Base-by-base conservation (phyloP, 768 basidiomycete genomes). In the Hydnum rufescens region DNA sequence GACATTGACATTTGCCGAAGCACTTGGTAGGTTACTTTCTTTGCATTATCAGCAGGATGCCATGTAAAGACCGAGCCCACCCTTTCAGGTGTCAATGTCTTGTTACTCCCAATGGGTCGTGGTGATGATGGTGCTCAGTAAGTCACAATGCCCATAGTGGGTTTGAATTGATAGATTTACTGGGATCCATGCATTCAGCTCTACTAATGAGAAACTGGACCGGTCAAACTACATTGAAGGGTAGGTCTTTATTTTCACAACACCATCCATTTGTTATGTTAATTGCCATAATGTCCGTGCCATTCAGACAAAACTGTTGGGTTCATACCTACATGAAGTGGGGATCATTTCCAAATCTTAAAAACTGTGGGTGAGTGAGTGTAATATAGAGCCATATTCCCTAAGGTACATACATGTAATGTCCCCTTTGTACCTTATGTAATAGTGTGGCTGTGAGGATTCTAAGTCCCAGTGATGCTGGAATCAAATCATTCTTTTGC, bases 131-230 rank as follows among this genome's bases (percentile, higher is more conserved):
- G 92, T 58, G 85, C 88, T 39, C 87, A 89, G 81, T 87, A 61
- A 57, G 82, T 76, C 1, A 16, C 42, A 42, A 6, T 22, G 16
- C 36, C 1, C 36, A 39, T 29, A 36, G 46, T 13, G 6, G 18
- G 23, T 5, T 8, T 8, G 8, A 13, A 3, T 18, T 4, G 5
- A 36, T 0, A 19, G 18, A 31, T 23, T 30, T 29, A 32, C 49
- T 23, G 49, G 25, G 30, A 16, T 29, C 22, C 36, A 46, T 22
- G 23, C 39, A 52, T 53, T 2, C 56, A 86, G 85, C 66, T 87
- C 84, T 50, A 89, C 84, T 6, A 92, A 93, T 64, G 93, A 96
- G 72, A 97, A 97, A 66, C 70, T 97, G 50, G 90, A 97, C 66
- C 70, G 70, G 51, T 77, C 76, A 47, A 97, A 97, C 70, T 95